Conservation (phyloP, 106 monocot genomes). For the Platanthera zijinensis region DNA sequence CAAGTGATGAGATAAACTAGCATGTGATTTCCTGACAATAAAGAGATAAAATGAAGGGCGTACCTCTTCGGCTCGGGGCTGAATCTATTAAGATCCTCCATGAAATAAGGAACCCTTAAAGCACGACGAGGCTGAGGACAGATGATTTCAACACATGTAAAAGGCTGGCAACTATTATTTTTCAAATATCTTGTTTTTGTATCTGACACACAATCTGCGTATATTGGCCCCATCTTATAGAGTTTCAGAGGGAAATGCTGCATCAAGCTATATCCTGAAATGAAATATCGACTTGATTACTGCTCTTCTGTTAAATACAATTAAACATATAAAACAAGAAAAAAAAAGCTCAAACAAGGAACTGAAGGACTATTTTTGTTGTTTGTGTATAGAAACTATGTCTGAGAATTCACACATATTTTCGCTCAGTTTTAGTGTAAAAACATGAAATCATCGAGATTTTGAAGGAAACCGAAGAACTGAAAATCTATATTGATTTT, state of each 20-base stretch:
- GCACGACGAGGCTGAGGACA: conserved; percentile 3
- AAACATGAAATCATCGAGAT: no score
- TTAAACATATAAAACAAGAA: neutral
- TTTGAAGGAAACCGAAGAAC: no score
- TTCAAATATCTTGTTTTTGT: conserved; percentile 5
- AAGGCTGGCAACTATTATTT: neutral
- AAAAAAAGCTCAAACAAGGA: neutral
- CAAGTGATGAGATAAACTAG: neutral
- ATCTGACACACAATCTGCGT: neutral
- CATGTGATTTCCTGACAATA: neutral
- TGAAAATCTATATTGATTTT: no score
- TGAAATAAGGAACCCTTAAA: neutral
- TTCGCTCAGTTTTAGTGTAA: no score
- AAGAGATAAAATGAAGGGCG: neutral
- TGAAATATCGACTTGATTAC: neutral
- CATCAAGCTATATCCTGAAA: neutral
- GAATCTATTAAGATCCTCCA: neutral
- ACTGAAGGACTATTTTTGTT: no score
- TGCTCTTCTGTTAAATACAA: neutral
- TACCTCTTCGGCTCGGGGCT: conserved; percentile 4
- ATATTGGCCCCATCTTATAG: neutral
- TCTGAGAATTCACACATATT: no score
- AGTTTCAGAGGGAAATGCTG: neutral
- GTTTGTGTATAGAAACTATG: no score
- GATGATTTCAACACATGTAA: conserved; percentile 1